Evolutionary conservation across 177 flowering plant species (phyloP), one percentile per base, ranked within the genome.

Genomic region (Vitis hybrid): DNA sequence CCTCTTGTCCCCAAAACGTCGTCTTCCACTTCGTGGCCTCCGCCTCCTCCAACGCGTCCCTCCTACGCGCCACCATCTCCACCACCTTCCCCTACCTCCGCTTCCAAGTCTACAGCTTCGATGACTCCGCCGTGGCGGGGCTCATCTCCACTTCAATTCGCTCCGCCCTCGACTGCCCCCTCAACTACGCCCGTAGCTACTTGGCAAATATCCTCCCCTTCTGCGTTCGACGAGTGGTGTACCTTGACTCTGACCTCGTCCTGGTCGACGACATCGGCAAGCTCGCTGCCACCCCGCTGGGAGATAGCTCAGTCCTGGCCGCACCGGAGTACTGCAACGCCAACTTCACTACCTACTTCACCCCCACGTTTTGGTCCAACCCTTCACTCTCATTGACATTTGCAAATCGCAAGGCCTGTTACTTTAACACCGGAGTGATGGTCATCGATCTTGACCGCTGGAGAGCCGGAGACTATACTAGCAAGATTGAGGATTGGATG

Each of bases 371-470:
- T 78, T 94, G 98, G 98, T 84, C 99, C 0, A 94, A 86, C 69
- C 93, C 93, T 3, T 66, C 93, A 0, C 79, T 94, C 2, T 91
- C 99, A 0, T 53, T 86, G 11, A 87, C 96, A 0, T 93, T 94
- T 75, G 87, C 89, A 2, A 76, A 81, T 26, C 71, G 93, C 13
- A 79, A 76, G 16, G 78, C 95, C 1, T 92, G 97, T 51, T 92
- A 92, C 70, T 92, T 92, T 74, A 92, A 92, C 82, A 92, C 97
- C 2, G 94, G 97, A 1, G 97, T 94, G 9, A 94, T 94, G 99
- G 97, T 94, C 18, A 90, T 94, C 71, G 93, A 94, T 63, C 85
- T 93, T 3, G 83, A 80, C 5, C 78, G 96, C 19, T 93, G 99
- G 99, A 69, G 99, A 5, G 78, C 18, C 0, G 96, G 97, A 0